Evolutionary conservation across 306 rosid species (phyloP).

Genomic region (Acmispon strigosus): DNA sequence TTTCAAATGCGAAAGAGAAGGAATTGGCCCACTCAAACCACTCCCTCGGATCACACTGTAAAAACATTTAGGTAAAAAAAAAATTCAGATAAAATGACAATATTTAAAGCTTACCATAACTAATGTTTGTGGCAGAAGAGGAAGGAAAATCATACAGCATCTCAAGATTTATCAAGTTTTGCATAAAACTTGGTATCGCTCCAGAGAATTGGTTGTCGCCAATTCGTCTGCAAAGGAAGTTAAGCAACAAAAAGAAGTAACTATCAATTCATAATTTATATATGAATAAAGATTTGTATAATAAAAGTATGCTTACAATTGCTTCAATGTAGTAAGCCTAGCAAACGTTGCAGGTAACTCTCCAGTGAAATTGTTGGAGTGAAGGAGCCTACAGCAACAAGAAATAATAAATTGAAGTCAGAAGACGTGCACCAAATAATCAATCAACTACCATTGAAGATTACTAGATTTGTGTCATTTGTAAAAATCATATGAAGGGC

Average conservation of each 20-base stretch:
- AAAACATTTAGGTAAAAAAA: not conserved
- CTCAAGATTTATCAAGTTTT: slow-evolving; percentile 44
- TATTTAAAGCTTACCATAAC: not conserved
- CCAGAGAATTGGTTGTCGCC: slow-evolving; percentile 54
- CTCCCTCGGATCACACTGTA: slow-evolving; percentile 52
- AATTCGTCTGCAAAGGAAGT: slow-evolving; percentile 39
- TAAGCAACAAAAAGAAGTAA: not conserved
- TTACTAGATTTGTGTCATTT: not conserved
- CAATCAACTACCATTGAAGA: not conserved
- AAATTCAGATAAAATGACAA: not conserved
- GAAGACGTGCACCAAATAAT: not conserved
- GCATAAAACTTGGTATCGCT: slow-evolving; percentile 49
- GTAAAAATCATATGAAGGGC: slow-evolving; percentile 3
- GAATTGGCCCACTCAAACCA: slow-evolving; percentile 79
- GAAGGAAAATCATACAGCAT: slow-evolving; percentile 30
- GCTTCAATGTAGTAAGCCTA: slow-evolving; percentile 21
- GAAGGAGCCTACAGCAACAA: slow-evolving; percentile 27
- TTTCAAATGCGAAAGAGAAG: slow-evolving; percentile 38
- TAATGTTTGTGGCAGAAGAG: not conserved
- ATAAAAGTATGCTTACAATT: slow-evolving; percentile 33
- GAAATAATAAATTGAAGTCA: not conserved
- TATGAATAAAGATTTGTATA: not conserved
- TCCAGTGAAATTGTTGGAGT: slow-evolving; percentile 39
- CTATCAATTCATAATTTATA: not conserved
- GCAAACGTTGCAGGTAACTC: slow-evolving; percentile 24